phyloP scores from a whole-genome alignment of 2,329 filamentous ascomycete species.

The Pseudocercospora pini-densiflorae region DNA sequence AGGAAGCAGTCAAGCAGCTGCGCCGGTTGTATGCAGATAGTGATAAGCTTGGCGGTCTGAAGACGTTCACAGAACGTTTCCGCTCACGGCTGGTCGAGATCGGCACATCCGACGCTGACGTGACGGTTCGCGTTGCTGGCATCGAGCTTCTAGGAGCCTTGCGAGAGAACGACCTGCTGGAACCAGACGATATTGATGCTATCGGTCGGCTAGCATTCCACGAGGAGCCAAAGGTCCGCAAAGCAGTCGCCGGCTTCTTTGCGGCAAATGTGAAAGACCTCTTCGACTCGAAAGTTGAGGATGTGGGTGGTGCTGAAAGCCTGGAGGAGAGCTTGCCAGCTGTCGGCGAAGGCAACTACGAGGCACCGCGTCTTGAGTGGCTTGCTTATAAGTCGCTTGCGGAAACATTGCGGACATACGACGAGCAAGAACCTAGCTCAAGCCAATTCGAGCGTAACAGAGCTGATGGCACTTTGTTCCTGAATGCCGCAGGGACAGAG shows the following conservation, averaged over 20 bases:
- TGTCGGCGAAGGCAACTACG: constrained; percentile 67
- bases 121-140: constrained; percentile 76
- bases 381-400: constrained; percentile 89
- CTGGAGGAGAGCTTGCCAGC: constrained; percentile 78
- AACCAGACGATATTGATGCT: constrained; percentile 87
- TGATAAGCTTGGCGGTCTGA: constrained; percentile 74
- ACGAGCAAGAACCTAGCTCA: constrained; percentile 59
- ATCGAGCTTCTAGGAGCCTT: constrained; percentile 83
- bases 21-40: constrained; percentile 78
- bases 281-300: constrained; percentile 78
- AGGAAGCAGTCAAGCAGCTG: constrained; percentile 87
- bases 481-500: constrained; percentile 70
- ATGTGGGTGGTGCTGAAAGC: constrained; percentile 78
- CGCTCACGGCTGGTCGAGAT: constrained; percentile 88
- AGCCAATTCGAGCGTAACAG: constrained; percentile 51
- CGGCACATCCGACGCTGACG: constrained; percentile 82
- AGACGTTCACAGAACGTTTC: constrained; percentile 93
- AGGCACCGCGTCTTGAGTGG: constrained; percentile 75
- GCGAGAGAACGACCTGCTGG: constrained; percentile 81
- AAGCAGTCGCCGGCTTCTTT: constrained; percentile 89
- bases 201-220: constrained; percentile 91
- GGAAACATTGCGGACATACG: constrained; percentile 81
- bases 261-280: constrained; percentile 82
- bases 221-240: constrained; percentile 79
- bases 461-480: constrained; percentile 45